Conservation (phyloP, 2,329 filamentous ascomycete species). For the Aaosphaeria pasadenensis region DNA sequence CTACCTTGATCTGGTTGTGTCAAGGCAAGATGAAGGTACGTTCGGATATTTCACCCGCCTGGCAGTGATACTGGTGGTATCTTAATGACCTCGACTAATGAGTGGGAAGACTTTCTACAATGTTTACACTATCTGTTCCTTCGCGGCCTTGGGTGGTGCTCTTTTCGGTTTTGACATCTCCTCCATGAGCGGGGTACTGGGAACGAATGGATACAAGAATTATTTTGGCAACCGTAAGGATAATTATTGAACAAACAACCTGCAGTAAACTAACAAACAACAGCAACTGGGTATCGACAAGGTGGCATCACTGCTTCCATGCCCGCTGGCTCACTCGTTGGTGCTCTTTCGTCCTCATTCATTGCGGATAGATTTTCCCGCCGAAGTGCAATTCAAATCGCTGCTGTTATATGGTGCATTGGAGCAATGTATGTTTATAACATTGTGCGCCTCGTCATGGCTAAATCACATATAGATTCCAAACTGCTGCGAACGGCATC, state of each 20-base stretch:
- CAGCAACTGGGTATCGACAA: conserved; percentile 32
- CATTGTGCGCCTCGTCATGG: not conserved
- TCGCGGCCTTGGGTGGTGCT: conserved; percentile 56
- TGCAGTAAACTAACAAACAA: conserved; percentile 3
- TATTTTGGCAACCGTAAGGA: conserved; percentile 33
- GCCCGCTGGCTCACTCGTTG: conserved; percentile 49
- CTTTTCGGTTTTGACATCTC: conserved; percentile 41
- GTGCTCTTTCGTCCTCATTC: conserved; percentile 45
- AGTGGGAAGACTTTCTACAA: conserved; percentile 39
- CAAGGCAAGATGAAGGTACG: conserved; percentile 27
- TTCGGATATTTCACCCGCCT: no score
- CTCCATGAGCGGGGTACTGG: conserved; percentile 39
- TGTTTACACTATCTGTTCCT: conserved; percentile 60
- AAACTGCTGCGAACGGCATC: conserved; percentile 38
- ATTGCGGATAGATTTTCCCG: conserved; percentile 47
- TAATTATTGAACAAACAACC: not conserved
- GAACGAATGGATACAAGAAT: conserved; percentile 35
- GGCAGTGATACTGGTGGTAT: no score
- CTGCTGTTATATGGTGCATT: conserved; percentile 45
- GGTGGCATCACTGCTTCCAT: conserved; percentile 49
- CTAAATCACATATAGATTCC: conserved; percentile 12
- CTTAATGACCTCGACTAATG: no score
- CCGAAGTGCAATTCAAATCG: conserved; percentile 43
- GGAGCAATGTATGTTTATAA: conserved; percentile 35
- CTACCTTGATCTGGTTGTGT: no score